A percentile compares a stretch with the other conserved stretches of the same genome.
Conservation (phyloP, 306 rosid genomes). For the Inga leiocalycina region DNA sequence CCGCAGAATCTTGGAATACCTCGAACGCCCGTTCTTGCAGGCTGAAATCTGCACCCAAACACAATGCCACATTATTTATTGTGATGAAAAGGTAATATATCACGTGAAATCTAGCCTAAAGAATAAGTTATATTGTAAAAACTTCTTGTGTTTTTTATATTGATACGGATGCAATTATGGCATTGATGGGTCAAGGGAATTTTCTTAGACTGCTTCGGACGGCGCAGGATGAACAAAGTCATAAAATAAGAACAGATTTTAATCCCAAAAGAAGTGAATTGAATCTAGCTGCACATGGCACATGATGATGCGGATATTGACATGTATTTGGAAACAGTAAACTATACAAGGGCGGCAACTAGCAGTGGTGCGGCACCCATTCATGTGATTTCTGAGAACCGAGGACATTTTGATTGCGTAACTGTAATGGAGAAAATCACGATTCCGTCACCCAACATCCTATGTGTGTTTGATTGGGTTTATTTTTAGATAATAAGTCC, state of each 20-base stretch:
- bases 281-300: slow-evolving; percentile 35
- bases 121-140: no score
- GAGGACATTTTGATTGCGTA: not conserved
- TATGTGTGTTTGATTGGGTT: no score
- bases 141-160: not conserved
- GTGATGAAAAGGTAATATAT: no score
- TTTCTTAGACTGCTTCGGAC: not conserved
- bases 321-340: slow-evolving; percentile 14
- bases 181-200: not conserved
- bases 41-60: slow-evolving; percentile 75
- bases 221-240: slow-evolving; percentile 8
- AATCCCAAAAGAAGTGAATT: slow-evolving; percentile 17
- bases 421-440: not conserved
- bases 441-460: slow-evolving; percentile 21
- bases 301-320: slow-evolving; percentile 22
- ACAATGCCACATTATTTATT: not conserved
- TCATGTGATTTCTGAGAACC: slow-evolving; percentile 35
- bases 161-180: slow-evolving; percentile 7
- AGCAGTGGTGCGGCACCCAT: slow-evolving; percentile 20
- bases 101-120: no score
- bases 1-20: slow-evolving; percentile 72
- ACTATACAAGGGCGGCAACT: slow-evolving; percentile 17
- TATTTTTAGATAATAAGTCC: no score
- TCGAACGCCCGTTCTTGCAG: slow-evolving; percentile 76
- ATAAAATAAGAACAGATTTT: not conserved